These are phyloP conservation scores for Melaleuca alternifolia DNA, from an alignment of 345 rosid genomes.

Conservation along the genomic window DNA sequence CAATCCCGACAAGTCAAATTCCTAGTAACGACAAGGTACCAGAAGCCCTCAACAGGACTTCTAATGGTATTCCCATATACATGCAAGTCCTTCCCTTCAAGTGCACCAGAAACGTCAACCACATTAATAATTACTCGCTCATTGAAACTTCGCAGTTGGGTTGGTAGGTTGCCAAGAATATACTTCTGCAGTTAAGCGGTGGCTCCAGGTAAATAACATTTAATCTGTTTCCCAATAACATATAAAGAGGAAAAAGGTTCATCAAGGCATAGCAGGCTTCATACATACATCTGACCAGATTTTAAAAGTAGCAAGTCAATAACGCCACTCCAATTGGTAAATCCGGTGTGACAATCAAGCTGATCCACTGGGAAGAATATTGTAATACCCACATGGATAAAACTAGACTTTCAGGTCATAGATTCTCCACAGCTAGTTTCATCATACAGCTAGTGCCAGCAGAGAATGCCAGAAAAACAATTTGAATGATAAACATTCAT, in stretches of 20 bases:
- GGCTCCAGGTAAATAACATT: not conserved
- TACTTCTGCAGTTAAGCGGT: not conserved
- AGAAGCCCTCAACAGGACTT: not conserved
- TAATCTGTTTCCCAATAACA: not conserved
- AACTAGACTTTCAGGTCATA: not conserved
- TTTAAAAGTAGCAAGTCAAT: not conserved
- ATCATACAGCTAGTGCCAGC: not conserved
- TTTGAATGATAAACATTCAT: not conserved
- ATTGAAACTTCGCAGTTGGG: not conserved
- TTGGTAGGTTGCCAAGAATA: not conserved
- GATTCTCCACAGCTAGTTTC: not conserved
- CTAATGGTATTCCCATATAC: not conserved
- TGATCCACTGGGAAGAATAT: not conserved
- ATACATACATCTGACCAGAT: not conserved
- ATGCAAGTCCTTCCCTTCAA: not conserved
- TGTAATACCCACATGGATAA: not conserved
- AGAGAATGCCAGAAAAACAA: not conserved
- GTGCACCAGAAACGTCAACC: not conserved
- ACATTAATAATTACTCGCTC: not conserved
- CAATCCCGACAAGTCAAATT: not conserved
- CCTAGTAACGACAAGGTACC: not conserved
- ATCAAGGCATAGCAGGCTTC: not conserved
- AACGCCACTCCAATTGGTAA: not conserved
- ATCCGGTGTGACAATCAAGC: not conserved
- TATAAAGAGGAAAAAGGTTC: not conserved